These are phyloP conservation scores for Lunularia cruciata DNA, from an alignment of 225 moss, liverwort and hornwort genomes.

Conservation along the genomic window DNA sequence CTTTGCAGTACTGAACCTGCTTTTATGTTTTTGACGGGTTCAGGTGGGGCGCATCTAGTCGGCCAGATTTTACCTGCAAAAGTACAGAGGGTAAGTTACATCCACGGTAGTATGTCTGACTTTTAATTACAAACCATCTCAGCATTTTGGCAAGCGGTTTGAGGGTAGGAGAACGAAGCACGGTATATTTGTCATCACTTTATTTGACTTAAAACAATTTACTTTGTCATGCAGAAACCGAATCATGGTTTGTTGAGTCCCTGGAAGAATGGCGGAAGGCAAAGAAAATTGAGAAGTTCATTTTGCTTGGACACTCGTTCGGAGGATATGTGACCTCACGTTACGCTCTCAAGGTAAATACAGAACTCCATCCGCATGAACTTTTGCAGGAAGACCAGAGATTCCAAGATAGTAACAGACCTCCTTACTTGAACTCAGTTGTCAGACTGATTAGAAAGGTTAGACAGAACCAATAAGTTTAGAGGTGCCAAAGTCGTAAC, in stretches of 20 bases:
- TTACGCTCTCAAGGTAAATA: slow-evolving; percentile 81
- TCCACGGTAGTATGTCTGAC: no score
- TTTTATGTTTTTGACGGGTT: neutral
- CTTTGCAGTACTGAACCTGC: neutral
- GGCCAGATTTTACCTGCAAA: slow-evolving; percentile 97
- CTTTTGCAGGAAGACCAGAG: no score
- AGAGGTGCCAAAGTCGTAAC: no score
- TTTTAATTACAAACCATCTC: no score
- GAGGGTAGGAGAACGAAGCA: no score
- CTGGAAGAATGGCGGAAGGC: slow-evolving; percentile 98
- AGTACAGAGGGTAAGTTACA: slow-evolving; percentile 65
- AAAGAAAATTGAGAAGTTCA: slow-evolving; percentile 79
- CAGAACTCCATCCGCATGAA: neutral
- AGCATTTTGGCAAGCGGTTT: no score
- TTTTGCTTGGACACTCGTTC: slow-evolving; percentile 88
- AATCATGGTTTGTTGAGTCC: slow-evolving; percentile 99
- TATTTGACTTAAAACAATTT: no score
- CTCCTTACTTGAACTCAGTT: no score
- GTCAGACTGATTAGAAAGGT: no score
- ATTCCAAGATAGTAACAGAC: no score
- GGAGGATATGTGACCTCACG: slow-evolving; percentile 94
- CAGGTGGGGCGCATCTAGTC: slow-evolving; percentile 97
- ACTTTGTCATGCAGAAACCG: slow-evolving; percentile 62
- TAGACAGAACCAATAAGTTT: no score
- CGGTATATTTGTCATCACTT: no score